phyloP scores from a whole-genome alignment of 768 basidiomycete genomes.

The Polyporus arcularius region DNA sequence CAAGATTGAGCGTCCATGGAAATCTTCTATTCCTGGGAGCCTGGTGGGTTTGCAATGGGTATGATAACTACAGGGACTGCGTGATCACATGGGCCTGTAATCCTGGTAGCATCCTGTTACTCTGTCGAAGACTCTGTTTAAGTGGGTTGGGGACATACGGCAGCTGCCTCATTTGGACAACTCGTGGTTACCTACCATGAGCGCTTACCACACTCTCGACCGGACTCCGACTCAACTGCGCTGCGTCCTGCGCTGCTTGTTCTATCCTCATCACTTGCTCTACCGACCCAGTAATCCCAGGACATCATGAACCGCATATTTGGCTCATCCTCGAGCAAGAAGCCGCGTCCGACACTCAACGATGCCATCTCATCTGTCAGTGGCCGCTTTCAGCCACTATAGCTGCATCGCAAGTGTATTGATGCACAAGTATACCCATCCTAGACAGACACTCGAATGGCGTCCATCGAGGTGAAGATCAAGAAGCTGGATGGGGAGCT shows the following conservation, averaged over 20 bases:
- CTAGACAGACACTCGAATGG: constrained; percentile 86
- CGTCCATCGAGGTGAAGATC: constrained; percentile 93
- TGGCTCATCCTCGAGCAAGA: constrained; percentile 71
- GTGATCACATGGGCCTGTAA: too few species aligned
- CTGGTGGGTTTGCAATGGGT: constrained; percentile 15
- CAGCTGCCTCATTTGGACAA: too few species aligned
- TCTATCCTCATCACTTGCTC: background rate
- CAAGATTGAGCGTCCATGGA: constrained; percentile 17
- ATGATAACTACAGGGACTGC: too few species aligned
- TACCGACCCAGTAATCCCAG: background rate
- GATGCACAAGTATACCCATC: constrained; percentile 1
- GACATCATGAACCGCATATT: constrained; percentile 81
- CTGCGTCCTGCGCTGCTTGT: background rate
- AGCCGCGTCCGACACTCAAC: constrained; percentile 81
- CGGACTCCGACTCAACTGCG: background rate
- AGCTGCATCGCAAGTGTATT: background rate
- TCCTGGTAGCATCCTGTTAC: too few species aligned
- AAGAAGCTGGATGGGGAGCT: constrained; percentile 96
- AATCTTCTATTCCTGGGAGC: constrained; percentile 17
- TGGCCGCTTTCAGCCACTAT: constrained; percentile 8
- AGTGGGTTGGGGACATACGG: too few species aligned
- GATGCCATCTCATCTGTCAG: constrained; percentile 92
- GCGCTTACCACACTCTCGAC: too few species aligned
- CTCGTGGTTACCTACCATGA: too few species aligned
- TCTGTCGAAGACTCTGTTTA: too few species aligned